Base-by-base conservation (phyloP, 306 rosid species). In the Quercus variabilis region DNA sequence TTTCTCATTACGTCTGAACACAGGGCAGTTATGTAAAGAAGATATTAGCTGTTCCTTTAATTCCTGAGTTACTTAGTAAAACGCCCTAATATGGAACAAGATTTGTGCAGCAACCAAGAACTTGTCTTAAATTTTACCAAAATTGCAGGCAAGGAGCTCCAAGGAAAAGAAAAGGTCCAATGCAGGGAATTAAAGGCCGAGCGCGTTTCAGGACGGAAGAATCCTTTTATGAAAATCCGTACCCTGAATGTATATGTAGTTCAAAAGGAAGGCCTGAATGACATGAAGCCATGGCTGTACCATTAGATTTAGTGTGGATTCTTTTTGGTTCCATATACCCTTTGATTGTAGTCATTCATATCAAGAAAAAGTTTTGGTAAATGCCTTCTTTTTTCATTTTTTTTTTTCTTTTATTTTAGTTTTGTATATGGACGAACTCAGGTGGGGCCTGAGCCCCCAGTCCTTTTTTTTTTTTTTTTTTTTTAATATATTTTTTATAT, bases 211-310 rank as follows among this genome's bases (percentile, higher is more conserved):
- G 91, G 86, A 92, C 90, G 10, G 98, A 94, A 79, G 98, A 94
- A 79, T 86, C 94, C 18, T 94, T 94, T 35, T 94, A 92, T 72
- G 97, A 89, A 84, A 90, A 94, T 82, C 94, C 98, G 23, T 94
- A 85, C 83, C 98, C 98, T 0, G 98, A 94, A 86, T 94, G 98
- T 86, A 90, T 94, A 83, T 94, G 98, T 84, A 84, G 83, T 71
- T 82, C 94, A 0, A 85, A 65, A 84, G 78, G 41, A 79, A 70
- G 86, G 74, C 78, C 26, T 55, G 80, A 76, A 74, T 80, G 69
- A 82, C 85, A 12, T 78, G 80, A 85, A 21, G 76, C 65, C 54
- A 67, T 33, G 6, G 19, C 6, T 2, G 17, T 67, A 49, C 72
- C 38, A 9, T 19, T 59, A 5, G 54, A 10, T 23, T 59, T 59